Conservation (phyloP, 331 rosid species). For the Phaseolus coccineus region DNA sequence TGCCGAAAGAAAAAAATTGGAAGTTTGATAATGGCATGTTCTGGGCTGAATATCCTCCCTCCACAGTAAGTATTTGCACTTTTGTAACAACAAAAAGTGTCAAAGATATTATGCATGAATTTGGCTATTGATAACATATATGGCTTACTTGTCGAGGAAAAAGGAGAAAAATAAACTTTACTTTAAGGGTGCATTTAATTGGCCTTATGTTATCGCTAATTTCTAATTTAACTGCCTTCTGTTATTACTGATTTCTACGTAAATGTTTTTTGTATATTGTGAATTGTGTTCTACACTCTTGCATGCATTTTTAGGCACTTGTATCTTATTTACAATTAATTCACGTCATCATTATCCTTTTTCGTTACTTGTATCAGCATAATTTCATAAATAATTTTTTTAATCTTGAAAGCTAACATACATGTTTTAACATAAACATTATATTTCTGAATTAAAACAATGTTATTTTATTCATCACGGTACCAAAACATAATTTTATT, state of each 20-base stretch:
- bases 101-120: neutral
- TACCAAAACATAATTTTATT: neutral
- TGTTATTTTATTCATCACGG: neutral
- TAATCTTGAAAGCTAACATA: neutral
- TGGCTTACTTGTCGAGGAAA: neutral
- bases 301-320: neutral
- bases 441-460: no score
- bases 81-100: neutral
- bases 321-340: no score
- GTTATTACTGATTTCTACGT: neutral
- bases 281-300: conserved; percentile 1
- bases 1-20: neutral
- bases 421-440: neutral
- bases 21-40: neutral
- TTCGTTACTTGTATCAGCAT: neutral
- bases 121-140: neutral
- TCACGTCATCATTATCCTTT: neutral
- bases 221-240: neutral
- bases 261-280: neutral
- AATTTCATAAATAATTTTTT: neutral
- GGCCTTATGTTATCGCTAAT: neutral
- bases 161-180: neutral
- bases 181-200: neutral
- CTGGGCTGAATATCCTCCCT: neutral
- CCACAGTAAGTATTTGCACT: neutral